These are phyloP conservation scores for Gossypium aridum DNA, from an alignment of 441 rosid species.

Conservation along the genomic window DNA sequence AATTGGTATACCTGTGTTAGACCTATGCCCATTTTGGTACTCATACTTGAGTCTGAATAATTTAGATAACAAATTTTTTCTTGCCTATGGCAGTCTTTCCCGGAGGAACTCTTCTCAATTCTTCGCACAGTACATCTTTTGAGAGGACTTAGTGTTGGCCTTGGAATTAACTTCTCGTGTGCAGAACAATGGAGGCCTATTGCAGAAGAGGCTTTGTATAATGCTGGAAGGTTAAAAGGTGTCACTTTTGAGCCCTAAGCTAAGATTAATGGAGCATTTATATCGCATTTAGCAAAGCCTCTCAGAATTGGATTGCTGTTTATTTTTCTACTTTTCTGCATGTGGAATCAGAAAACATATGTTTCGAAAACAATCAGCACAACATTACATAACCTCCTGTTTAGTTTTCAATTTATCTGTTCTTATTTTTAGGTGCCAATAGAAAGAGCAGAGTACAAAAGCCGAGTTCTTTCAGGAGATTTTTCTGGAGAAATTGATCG, in stretches of 20 bases:
- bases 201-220: slow-evolving; percentile 75
- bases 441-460: slow-evolving; percentile 20
- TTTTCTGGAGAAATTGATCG: slow-evolving; percentile 15
- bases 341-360: neutral
- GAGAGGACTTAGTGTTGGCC: slow-evolving; percentile 92
- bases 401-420: neutral
- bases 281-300: neutral
- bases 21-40: neutral
- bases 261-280: neutral
- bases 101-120: slow-evolving; percentile 88
- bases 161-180: slow-evolving; percentile 76
- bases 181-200: slow-evolving; percentile 87
- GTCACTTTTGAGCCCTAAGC: neutral
- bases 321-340: neutral
- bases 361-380: neutral
- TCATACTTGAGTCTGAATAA: neutral
- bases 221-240: slow-evolving; percentile 76
- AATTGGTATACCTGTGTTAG: neutral
- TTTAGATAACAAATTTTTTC: neutral
- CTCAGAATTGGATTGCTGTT: neutral
- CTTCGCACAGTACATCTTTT: slow-evolving; percentile 79
- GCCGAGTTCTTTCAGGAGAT: slow-evolving; percentile 27
- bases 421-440: slow-evolving; percentile 22
- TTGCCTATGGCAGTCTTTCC: slow-evolving; percentile 57
- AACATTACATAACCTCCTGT: neutral